phyloP scores from a whole-genome alignment of 2,329 filamentous ascomycete species.

The Trichoderma afroharzianum region DNA sequence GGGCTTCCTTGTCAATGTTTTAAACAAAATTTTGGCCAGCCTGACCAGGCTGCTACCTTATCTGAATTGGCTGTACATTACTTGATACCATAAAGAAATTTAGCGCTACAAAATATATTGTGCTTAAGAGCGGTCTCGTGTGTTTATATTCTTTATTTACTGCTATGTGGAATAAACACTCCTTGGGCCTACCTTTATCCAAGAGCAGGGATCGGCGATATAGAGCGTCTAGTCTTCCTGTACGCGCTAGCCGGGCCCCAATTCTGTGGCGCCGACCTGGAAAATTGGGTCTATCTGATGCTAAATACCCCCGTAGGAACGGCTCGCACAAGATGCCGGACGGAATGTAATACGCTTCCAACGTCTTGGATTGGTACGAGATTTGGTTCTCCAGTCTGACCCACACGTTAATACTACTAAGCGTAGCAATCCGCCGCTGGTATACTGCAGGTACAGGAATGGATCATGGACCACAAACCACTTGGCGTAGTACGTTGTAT shows the following conservation, averaged over 20 bases:
- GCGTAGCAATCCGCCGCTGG: background rate
- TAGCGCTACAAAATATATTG: too few species aligned
- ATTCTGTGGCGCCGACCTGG: background rate
- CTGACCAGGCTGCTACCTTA: background rate
- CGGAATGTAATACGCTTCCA: background rate
- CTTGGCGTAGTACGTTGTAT: background rate
- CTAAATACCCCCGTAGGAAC: background rate
- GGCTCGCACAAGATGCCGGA: background rate
- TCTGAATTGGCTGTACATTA: background rate
- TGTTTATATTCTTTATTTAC: background rate
- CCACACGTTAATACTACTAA: background rate
- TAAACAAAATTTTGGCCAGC: background rate
- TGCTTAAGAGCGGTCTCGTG: background rate
- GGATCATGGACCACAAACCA: background rate
- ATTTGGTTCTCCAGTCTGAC: background rate
- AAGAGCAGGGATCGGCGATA: background rate
- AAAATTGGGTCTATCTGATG: background rate
- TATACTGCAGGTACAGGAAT: background rate
- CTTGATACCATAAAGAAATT: background rate
- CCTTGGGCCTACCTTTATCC: background rate
- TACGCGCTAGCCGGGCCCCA: background rate
- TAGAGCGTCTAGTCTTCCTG: background rate
- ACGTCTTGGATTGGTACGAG: background rate
- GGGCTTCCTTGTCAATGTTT: background rate
- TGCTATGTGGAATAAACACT: background rate